A percentile compares a stretch with the other conserved stretches of the same genome.
Evolutionary conservation across 331 rosid genomes (phyloP).

Genomic region (Malus hybrid): DNA sequence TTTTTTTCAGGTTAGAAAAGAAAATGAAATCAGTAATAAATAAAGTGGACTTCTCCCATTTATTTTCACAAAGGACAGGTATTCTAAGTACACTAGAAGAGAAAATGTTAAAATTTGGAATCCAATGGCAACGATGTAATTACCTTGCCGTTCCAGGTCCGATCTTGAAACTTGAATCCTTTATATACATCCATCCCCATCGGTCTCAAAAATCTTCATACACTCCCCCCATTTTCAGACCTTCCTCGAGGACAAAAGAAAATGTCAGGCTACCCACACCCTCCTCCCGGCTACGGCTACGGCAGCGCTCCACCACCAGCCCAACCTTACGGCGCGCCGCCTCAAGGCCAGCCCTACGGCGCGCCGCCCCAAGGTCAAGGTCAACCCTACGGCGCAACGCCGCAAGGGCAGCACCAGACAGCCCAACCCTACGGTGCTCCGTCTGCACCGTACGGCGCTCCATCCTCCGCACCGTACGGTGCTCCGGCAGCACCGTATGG

Average conservation of each 20-base stretch:
- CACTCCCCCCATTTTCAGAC: not conserved
- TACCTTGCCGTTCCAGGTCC: not conserved
- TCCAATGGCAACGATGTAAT: not conserved
- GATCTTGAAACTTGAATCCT: not conserved
- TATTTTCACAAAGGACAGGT: too few relatives aligned
- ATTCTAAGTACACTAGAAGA: too few relatives aligned
- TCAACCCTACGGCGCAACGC: too few relatives aligned
- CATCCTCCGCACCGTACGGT: not conserved
- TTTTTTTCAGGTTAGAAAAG: too few relatives aligned
- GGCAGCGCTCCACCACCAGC: constrained; percentile 20
- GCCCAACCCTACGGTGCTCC: constrained; percentile 13
- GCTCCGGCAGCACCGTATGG: constrained; percentile 7
- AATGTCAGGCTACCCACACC: constrained; percentile 63
- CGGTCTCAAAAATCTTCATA: not conserved
- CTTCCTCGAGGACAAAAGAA: too few relatives aligned
- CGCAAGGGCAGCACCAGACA: not conserved
- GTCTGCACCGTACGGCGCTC: not conserved
- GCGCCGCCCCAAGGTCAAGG: too few relatives aligned
- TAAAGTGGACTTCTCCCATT: too few relatives aligned
- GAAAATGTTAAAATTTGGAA: too few relatives aligned
- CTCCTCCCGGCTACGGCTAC: constrained; percentile 42
- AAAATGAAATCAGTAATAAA: too few relatives aligned
- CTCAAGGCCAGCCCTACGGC: not conserved
- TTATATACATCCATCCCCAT: not conserved
- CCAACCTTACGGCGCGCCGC: constrained; percentile 8